A percentile compares a stretch with the other conserved stretches of the same genome.
phyloP scores from a whole-genome alignment of 257 asterid species.

The Nicotiana obtusifolia region DNA sequence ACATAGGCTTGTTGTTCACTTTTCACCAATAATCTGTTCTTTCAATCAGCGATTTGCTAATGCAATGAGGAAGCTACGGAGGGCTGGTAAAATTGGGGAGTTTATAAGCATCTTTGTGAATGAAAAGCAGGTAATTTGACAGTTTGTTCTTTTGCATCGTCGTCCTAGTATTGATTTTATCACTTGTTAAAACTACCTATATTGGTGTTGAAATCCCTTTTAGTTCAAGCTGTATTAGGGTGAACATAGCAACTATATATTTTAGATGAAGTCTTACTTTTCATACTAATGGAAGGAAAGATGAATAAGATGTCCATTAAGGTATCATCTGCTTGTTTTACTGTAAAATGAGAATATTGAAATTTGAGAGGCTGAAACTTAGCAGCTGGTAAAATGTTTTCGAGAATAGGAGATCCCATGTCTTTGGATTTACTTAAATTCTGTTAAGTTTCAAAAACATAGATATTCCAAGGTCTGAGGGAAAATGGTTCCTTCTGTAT shows the following conservation, averaged over 20 bases:
- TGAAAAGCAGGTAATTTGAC: constrained; percentile 64
- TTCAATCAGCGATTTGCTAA: constrained; percentile 53
- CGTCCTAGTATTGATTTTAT: neutral
- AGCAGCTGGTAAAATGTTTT: neutral
- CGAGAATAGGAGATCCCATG: neutral
- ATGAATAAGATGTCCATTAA: neutral
- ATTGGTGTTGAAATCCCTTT: neutral
- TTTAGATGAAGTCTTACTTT: neutral
- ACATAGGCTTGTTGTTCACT: neutral
- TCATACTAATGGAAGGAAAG: neutral
- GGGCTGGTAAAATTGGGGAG: constrained; percentile 89
- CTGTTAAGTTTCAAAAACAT: neutral
- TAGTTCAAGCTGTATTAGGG: neutral
- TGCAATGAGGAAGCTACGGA: constrained; percentile 74
- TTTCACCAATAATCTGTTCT: neutral
- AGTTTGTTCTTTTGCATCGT: neutral
- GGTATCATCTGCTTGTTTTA: neutral
- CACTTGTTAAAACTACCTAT: constrained; percentile 2
- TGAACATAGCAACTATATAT: neutral
- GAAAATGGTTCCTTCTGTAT: neutral
- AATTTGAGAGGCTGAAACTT: neutral
- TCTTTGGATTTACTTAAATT: neutral
- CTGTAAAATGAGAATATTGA: neutral
- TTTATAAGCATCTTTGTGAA: constrained; percentile 88
- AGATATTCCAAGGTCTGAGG: neutral